Percentiles rank a stretch among this genome's conserved stretches.
Conservation (phyloP, 768 basidiomycete genomes). For the Dacryopinax primogenitus region DNA sequence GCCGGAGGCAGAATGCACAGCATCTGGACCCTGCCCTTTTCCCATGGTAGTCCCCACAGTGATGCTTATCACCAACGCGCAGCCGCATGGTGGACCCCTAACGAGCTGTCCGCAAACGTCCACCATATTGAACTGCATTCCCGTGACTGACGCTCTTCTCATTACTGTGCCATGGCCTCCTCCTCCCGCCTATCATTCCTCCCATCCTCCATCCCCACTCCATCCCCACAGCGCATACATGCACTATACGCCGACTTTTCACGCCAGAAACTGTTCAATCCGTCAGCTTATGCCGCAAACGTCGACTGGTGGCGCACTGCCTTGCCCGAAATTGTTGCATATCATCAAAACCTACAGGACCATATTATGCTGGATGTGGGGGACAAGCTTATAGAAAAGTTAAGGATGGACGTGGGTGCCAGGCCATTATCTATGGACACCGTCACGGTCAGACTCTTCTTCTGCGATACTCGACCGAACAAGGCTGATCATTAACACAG, state of each 20-base stretch:
- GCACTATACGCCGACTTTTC: slow-evolving; percentile 80
- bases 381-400: slow-evolving; percentile 41
- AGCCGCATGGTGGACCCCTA: too few relatives aligned
- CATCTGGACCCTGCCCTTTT: too few relatives aligned
- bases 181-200: slow-evolving; percentile 10
- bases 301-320: slow-evolving; percentile 77
- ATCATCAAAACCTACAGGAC: slow-evolving; percentile 36
- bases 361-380: slow-evolving; percentile 49
- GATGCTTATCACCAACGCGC: too few relatives aligned
- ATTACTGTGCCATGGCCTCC: not conserved
- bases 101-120: too few relatives aligned
- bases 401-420: slow-evolving; percentile 56
- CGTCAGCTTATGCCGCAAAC: slow-evolving; percentile 65
- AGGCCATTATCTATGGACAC: slow-evolving; percentile 60
- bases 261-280: slow-evolving; percentile 71
- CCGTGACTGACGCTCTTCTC: too few relatives aligned
- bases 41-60: too few relatives aligned
- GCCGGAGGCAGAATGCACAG: too few relatives aligned
- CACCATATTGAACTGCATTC: too few relatives aligned
- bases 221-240: slow-evolving; percentile 24
- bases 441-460: slow-evolving; percentile 50
- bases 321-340: slow-evolving; percentile 49
- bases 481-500: slow-evolving; percentile 45
- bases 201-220: slow-evolving; percentile 17
- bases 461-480: slow-evolving; percentile 22